Percentiles rank a stretch among this genome's conserved stretches.
These are phyloP conservation scores for Ajuga reptans DNA, from an alignment of 305 asterid species.

Conservation along the genomic window DNA sequence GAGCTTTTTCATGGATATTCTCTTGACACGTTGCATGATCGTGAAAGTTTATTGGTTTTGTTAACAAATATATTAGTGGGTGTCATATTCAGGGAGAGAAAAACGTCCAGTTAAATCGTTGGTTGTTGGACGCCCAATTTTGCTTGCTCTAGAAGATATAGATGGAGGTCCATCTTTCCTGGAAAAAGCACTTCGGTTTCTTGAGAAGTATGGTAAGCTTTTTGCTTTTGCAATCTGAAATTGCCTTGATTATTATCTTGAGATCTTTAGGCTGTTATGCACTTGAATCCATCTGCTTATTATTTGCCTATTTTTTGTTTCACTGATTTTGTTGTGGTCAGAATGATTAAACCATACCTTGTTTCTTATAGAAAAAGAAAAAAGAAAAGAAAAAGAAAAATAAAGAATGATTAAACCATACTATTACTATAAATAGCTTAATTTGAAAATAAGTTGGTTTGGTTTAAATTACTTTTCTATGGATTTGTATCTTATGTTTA, in stretches of 20 bases:
- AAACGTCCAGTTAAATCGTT: constrained; percentile 79
- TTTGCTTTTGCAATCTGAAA: constrained; percentile 19
- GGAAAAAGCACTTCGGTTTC: constrained; percentile 94
- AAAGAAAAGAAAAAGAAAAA: too few species aligned
- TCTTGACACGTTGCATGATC: neutral
- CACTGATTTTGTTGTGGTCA: constrained; percentile 4
- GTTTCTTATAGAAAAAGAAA: too few species aligned
- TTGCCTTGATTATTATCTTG: constrained; percentile 8
- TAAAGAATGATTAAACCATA: neutral
- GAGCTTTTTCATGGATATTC: constrained; percentile 14
- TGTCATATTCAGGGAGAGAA: constrained; percentile 71
- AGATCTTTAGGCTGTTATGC: constrained; percentile 17
- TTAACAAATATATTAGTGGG: constrained; percentile 16
- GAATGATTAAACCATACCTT: neutral
- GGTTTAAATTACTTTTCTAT: neutral
- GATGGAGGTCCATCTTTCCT: constrained; percentile 98
- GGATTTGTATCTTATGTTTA: neutral
- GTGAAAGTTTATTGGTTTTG: neutral
- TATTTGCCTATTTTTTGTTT: too few species aligned
- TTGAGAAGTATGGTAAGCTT: constrained; percentile 76
- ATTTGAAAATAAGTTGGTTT: neutral
- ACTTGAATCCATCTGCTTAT: neutral
- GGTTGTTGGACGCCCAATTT: constrained; percentile 96
- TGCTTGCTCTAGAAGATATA: constrained; percentile 95
- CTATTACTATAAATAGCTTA: neutral